phyloP scores from a whole-genome alignment of 2,329 filamentous ascomycete species.

The Didymella pinodella region DNA sequence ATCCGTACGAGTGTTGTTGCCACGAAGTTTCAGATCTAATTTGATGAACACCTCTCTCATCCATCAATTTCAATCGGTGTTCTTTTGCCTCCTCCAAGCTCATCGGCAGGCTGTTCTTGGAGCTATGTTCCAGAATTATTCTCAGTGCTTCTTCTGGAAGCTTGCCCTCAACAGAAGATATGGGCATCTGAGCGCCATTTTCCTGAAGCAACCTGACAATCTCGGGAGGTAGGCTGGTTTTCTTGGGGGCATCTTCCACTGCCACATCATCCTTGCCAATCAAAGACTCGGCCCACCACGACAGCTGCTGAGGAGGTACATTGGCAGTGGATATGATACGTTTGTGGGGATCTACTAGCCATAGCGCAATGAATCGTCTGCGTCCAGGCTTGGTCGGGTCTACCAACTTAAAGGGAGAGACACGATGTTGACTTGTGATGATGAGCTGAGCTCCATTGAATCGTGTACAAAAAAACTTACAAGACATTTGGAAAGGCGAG shows the following conservation, averaged over 20 bases:
- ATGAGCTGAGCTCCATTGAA: too few species aligned
- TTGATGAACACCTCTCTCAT: conserved; percentile 12
- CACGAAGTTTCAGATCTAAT: background rate
- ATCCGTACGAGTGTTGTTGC: background rate
- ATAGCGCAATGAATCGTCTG: background rate
- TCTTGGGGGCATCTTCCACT: too few species aligned
- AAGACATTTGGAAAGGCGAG: background rate
- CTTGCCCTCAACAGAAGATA: background rate
- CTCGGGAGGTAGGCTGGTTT: conserved; percentile 27
- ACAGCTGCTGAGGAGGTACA: background rate
- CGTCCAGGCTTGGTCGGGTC: background rate
- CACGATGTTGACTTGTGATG: background rate
- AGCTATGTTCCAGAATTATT: conserved; percentile 22
- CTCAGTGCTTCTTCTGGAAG: conserved; percentile 31
- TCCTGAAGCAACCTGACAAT: conserved; percentile 24
- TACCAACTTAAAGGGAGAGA: background rate
- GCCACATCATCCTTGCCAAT: too few species aligned
- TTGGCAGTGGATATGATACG: background rate
- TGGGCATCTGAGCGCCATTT: conserved; percentile 1
- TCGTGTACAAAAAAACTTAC: background rate
- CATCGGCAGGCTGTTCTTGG: conserved; percentile 25
- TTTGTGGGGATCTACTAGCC: background rate
- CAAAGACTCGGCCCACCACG: background rate
- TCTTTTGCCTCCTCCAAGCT: conserved; percentile 27
- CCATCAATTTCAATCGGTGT: conserved; percentile 16